phyloP scores from a whole-genome alignment of 331 rosid genomes.

The Pyracantha coccinea region DNA sequence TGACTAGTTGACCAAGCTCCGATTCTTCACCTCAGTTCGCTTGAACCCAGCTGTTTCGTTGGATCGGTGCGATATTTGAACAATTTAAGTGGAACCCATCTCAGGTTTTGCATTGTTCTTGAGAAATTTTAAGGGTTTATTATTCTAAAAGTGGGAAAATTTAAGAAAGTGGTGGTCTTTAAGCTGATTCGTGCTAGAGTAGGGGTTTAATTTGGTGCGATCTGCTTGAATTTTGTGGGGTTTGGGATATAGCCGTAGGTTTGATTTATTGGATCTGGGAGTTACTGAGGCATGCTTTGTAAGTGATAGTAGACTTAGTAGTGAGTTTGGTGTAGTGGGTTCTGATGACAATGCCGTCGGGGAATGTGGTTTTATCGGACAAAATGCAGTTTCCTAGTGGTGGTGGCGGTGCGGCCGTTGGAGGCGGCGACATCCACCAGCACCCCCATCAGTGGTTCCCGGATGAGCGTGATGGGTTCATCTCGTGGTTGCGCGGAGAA shows the following conservation, averaged over 20 bases:
- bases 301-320: slow-evolving; percentile 21
- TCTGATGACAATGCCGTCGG: slow-evolving; percentile 96
- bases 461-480: slow-evolving; percentile 92
- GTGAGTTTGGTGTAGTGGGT: slow-evolving; percentile 26
- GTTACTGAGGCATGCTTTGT: slow-evolving; percentile 38
- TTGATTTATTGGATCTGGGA: slow-evolving; percentile 33
- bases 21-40: not conserved
- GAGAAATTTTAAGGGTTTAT: slow-evolving; percentile 5
- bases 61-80: slow-evolving; percentile 13
- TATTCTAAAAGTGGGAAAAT: slow-evolving; percentile 3
- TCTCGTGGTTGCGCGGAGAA: slow-evolving; percentile 93
- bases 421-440: slow-evolving; percentile 52
- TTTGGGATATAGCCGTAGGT: slow-evolving; percentile 3
- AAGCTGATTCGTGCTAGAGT: slow-evolving; percentile 4
- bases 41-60: not conserved
- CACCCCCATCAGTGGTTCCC: slow-evolving; percentile 66
- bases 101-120: not conserved
- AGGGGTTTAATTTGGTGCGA: slow-evolving; percentile 17
- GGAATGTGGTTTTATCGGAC: slow-evolving; percentile 64
- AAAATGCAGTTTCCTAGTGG: slow-evolving; percentile 65
- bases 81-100: slow-evolving; percentile 11
- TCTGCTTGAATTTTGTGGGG: slow-evolving; percentile 22
- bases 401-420: slow-evolving; percentile 20
- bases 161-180: slow-evolving; percentile 13
- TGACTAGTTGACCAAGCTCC: slow-evolving; percentile 11